These are phyloP conservation scores for Pogostemon cablin DNA, from an alignment of 257 asterid species.

Conservation along the genomic window DNA sequence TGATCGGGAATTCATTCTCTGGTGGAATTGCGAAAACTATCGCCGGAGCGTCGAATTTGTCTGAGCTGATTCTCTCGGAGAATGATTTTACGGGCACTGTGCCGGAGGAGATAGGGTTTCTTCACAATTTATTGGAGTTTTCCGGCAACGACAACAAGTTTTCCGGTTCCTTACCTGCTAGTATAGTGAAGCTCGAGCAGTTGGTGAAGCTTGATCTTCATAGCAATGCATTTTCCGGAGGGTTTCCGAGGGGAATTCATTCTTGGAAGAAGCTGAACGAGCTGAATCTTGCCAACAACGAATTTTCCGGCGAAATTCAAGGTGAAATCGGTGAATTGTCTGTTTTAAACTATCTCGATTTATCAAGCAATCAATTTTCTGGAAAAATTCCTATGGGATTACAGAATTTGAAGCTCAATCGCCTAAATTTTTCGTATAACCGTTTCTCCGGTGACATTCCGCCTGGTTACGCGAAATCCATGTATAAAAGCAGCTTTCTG, in stretches of 20 bases:
- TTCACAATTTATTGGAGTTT: slow-evolving; percentile 63
- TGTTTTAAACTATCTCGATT: slow-evolving; percentile 77
- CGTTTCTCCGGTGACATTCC: slow-evolving; percentile 74
- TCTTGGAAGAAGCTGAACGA: slow-evolving; percentile 80
- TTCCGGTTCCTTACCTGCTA: slow-evolving; percentile 65
- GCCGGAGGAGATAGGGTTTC: slow-evolving; percentile 73
- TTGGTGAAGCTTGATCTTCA: slow-evolving; percentile 88
- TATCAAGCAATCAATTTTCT: slow-evolving; percentile 62
- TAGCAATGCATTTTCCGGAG: slow-evolving; percentile 61
- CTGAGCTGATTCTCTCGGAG: slow-evolving; percentile 63
- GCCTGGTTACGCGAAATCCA: slow-evolving; percentile 57
- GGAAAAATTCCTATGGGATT: slow-evolving; percentile 65
- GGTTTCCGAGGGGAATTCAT: slow-evolving; percentile 56
- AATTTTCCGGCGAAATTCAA: slow-evolving; percentile 66
- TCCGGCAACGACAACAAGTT: slow-evolving; percentile 61
- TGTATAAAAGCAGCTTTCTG: slow-evolving; percentile 66
- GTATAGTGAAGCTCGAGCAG: slow-evolving; percentile 66
- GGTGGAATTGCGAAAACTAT: slow-evolving; percentile 72
- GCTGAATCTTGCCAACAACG: slow-evolving; percentile 71
- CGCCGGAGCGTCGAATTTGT: slow-evolving; percentile 69
- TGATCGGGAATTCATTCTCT: slow-evolving; percentile 61
- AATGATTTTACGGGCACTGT: slow-evolving; percentile 66
- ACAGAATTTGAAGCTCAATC: slow-evolving; percentile 85
- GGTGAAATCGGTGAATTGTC: slow-evolving; percentile 64
- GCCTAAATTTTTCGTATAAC: slow-evolving; percentile 71